phyloP scores from a whole-genome alignment of 2,329 filamentous ascomycete species.

The Aspergillus quadrilineatus region DNA sequence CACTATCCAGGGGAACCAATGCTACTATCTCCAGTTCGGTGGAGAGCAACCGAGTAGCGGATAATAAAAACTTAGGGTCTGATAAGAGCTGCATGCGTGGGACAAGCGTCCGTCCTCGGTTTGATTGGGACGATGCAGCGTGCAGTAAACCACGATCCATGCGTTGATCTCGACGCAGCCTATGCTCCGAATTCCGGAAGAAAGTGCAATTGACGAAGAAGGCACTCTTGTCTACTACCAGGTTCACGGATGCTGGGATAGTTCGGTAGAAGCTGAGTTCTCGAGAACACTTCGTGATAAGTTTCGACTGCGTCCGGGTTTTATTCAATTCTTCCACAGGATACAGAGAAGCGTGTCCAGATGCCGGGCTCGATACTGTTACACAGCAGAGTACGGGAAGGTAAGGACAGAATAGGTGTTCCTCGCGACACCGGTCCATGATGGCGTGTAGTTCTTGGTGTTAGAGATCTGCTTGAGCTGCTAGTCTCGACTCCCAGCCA shows the following conservation, averaged over 20 bases:
- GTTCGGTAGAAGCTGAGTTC: not conserved
- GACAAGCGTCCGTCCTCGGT: slow-evolving; percentile 2
- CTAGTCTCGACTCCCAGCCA: no score
- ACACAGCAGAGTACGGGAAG: slow-evolving; percentile 1
- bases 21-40: not conserved
- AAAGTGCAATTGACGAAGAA: not conserved
- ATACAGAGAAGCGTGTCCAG: not conserved
- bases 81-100: slow-evolving; percentile 6
- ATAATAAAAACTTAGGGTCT: not conserved
- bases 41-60: not conserved
- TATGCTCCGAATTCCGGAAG: slow-evolving; percentile 1
- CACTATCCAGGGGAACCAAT: not conserved
- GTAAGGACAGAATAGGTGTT: not conserved
- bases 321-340: not conserved
- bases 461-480: no score
- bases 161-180: not conserved
- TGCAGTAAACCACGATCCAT: not conserved
- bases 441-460: not conserved
- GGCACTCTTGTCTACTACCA: not conserved
- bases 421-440: not conserved
- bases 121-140: not conserved
- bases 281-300: not conserved
- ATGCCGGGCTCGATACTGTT: not conserved
- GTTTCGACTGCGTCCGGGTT: slow-evolving; percentile 2
- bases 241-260: not conserved